phyloP scores from a whole-genome alignment of 2,329 filamentous ascomycete genomes.

The Botrytis pseudocinerea region DNA sequence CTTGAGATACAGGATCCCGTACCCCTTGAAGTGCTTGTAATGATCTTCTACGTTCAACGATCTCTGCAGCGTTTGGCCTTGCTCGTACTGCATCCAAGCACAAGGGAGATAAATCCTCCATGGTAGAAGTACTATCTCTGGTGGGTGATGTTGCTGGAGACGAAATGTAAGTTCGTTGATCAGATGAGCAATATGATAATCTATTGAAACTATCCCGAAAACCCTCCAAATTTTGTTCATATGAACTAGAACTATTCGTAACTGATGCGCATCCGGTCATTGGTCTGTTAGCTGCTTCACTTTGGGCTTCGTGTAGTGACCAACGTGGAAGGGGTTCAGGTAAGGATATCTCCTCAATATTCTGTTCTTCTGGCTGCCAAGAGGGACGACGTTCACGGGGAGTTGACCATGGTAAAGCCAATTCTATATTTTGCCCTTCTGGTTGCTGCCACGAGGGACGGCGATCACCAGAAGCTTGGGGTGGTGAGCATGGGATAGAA shows the following conservation, averaged over 20 bases:
- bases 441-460: constrained; percentile 25
- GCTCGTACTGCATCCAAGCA: constrained; percentile 29
- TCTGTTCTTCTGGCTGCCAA: constrained; percentile 18
- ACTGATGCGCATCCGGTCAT: constrained; percentile 54
- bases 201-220: constrained; percentile 58
- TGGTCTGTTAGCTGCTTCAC: constrained; percentile 25
- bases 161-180: constrained; percentile 60
- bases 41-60: constrained; percentile 39
- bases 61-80: constrained; percentile 36
- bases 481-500: constrained; percentile 31
- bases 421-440: background rate
- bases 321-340: background rate
- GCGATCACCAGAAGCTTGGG: constrained; percentile 25
- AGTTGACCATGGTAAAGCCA: constrained; percentile 17
- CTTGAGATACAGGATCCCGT: constrained; percentile 30
- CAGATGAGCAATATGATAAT: constrained; percentile 60
- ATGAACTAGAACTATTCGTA: constrained; percentile 57
- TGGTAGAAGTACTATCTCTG: constrained; percentile 52
- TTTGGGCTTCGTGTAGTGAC: constrained; percentile 19
- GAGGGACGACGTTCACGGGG: constrained; percentile 4
- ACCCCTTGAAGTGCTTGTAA: constrained; percentile 36
- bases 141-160: constrained; percentile 60
- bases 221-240: constrained; percentile 58
- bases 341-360: constrained; percentile 15
- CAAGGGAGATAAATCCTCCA: constrained; percentile 32